Base-by-base conservation (phyloP, 2,329 filamentous ascomycete genomes). In the Pseudogymnoascus sp. region DNA sequence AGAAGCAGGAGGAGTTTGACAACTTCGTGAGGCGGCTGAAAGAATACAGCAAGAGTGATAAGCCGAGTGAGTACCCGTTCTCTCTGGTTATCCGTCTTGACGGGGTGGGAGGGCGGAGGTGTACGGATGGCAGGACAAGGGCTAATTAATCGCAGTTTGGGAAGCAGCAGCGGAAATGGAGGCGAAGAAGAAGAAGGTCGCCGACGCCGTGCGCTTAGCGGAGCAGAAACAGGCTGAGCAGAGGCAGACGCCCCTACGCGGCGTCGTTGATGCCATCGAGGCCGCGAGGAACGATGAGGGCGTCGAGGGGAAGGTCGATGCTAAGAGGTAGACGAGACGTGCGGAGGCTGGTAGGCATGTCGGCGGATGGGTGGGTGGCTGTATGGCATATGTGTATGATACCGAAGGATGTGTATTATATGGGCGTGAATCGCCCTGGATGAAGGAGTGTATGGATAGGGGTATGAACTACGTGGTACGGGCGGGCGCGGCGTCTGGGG, bases 31-130 rank as follows among this genome's bases (percentile, higher is more conserved):
- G 72, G 59, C 86, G 87, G 69, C 76, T 99, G 72, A 97, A 96
- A 80, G 85, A 93, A 69, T 91, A 92, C 74, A 90, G 91, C 26
- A 95, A 92, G 78, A 94, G 89, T 12, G 88, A 96, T 72, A 96
- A 93, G 78, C 90, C 90, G 45, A 96, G 92, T 96, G 81, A 65
- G 21, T 59, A 45, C 23, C 31, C n/a, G 16, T 16, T 52, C 8
- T 12, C 23, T n/a, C 21, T 59, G 33, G 11, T 45, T 26, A 6
- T 49, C 2, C 21, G 16, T 19, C 6, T 38, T 38, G 3, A 11
- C 4, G 14, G 23, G 2, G 10, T 12, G 66, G 21, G 19, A 8
- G 31, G 37, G 38, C 23, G 39, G 19, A 21, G 14, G 38, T 16
- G 38, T n/a, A 14, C 23, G 19, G 7, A 43, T 45, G 38, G 35